Evolutionary conservation across 768 basidiomycete species (phyloP).

Genomic region (Lentinula edodes): DNA sequence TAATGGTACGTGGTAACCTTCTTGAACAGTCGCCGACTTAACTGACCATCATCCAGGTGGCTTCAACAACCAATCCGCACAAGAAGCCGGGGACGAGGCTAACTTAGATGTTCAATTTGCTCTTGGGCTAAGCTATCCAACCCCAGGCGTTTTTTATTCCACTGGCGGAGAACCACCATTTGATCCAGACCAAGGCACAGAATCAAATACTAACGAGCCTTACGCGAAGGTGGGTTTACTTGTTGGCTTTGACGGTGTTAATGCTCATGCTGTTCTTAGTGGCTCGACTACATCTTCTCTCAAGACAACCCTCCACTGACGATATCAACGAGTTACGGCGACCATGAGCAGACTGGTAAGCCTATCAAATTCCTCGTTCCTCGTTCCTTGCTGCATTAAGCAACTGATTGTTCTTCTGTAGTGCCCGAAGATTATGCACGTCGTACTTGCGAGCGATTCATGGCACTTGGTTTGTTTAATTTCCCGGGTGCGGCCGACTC

Average conservation of each 20-base stretch:
- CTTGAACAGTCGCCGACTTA: not conserved
- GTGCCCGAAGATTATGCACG: slow-evolving; percentile 42
- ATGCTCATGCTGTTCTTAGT: slow-evolving; percentile 23
- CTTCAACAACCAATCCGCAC: slow-evolving; percentile 49
- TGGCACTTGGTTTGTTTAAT: slow-evolving; percentile 30
- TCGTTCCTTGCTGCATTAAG: not conserved
- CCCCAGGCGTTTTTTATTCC: slow-evolving; percentile 22
- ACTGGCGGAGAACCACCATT: slow-evolving; percentile 9
- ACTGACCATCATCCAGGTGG: slow-evolving; percentile 37
- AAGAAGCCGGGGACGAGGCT: slow-evolving; percentile 56
- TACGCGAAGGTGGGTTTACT: not conserved
- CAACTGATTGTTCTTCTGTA: slow-evolving; percentile 5
- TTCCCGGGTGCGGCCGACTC: not conserved
- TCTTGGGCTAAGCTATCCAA: slow-evolving; percentile 60
- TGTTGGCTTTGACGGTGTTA: not conserved
- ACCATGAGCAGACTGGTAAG: slow-evolving; percentile 49
- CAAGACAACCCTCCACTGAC: slow-evolving; percentile 37
- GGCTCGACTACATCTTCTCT: slow-evolving; percentile 40
- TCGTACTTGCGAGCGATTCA: slow-evolving; percentile 42
- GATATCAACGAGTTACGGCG: slow-evolving; percentile 50
- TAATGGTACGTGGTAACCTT: slow-evolving; percentile 34
- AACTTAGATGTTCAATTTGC: slow-evolving; percentile 65
- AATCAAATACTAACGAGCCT: slow-evolving; percentile 7
- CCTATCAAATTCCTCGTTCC: not conserved
- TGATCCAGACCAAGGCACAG: not conserved